Conservation (phyloP, 2,329 filamentous ascomycete species). For the Sporothrix pallida region DNA sequence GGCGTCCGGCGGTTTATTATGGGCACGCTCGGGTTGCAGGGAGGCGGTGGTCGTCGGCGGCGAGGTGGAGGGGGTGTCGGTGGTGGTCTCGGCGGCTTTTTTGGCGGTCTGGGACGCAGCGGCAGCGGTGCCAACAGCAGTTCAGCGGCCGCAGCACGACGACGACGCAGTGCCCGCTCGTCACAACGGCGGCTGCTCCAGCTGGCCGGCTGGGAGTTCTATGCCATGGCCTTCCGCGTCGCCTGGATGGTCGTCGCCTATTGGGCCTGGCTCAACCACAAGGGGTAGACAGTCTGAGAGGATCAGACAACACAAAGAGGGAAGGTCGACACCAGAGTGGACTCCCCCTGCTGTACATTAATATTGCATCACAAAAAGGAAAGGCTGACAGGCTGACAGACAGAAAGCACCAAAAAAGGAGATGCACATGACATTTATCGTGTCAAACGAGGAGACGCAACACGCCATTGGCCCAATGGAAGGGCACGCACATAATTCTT, state of each 20-base stretch:
- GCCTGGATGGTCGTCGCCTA: conserved; percentile 66
- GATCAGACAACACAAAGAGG: too few relatives aligned
- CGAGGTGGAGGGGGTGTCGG: conserved; percentile 14
- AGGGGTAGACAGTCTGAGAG: conserved; percentile 48
- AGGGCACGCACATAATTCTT: neutral
- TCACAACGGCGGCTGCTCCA: conserved; percentile 21
- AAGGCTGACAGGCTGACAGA: neutral
- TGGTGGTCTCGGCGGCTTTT: conserved; percentile 7
- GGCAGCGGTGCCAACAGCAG: conserved; percentile 19
- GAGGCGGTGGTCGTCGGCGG: conserved; percentile 42
- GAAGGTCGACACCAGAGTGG: neutral
- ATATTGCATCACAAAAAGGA: neutral
- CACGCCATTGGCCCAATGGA: neutral
- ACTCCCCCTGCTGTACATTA: neutral
- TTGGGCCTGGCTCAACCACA: conserved; percentile 71
- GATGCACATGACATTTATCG: too few relatives aligned
- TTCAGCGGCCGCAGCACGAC: conserved; percentile 41
- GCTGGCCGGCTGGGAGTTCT: conserved; percentile 63
- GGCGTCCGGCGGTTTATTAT: neutral
- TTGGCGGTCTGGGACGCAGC: conserved; percentile 38
- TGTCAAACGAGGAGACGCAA: neutral
- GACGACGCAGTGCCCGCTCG: conserved; percentile 48
- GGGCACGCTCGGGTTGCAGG: conserved; percentile 22
- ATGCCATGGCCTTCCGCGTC: conserved; percentile 66
- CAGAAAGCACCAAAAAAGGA: too few relatives aligned